Percentiles rank a stretch among this genome's conserved stretches.
phyloP scores from a whole-genome alignment of 2,329 filamentous ascomycete genomes.

The Colletotrichum eleusines region DNA sequence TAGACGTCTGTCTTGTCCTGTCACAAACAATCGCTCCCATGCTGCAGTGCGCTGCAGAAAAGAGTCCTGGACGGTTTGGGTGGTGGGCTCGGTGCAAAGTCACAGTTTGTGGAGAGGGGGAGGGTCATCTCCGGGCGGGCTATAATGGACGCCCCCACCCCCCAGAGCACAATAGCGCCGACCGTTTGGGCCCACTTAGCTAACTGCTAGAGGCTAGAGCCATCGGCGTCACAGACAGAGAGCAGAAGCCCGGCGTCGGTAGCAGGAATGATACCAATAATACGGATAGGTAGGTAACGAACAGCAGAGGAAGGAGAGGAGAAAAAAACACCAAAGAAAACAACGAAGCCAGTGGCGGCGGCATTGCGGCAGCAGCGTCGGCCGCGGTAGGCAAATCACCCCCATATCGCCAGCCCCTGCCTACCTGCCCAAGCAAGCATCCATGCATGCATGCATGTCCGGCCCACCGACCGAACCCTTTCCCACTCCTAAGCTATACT shows the following conservation, averaged over 20 bases:
- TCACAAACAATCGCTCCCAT: not conserved
- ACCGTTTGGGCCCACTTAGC: not conserved
- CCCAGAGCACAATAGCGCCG: constrained; percentile 13
- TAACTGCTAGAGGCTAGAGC: too few species aligned
- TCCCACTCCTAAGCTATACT: constrained; percentile 6
- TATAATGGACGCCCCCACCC: constrained; percentile 23
- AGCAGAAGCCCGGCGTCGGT: not conserved
- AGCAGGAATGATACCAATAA: not conserved
- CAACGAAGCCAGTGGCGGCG: too few species aligned
- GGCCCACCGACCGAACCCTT: constrained; percentile 32
- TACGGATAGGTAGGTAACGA: too few species aligned
- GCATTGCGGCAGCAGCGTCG: not conserved
- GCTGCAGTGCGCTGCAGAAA: not conserved
- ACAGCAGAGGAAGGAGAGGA: not conserved
- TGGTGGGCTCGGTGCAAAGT: constrained; percentile 10
- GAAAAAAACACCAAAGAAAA: too few species aligned
- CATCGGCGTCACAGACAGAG: too few species aligned
- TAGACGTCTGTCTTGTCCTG: not conserved
- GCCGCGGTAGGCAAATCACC: not conserved
- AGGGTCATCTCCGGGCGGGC: constrained; percentile 38
- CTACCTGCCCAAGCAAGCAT: constrained; percentile 4
- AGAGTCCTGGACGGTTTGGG: not conserved
- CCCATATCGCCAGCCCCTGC: constrained; percentile 13
- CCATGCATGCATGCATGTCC: constrained; percentile 12
- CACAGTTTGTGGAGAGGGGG: constrained; percentile 26